Conservation (phyloP, 202 grass and related monocot genomes). For the Schoenoplectus tabernaemontani region DNA sequence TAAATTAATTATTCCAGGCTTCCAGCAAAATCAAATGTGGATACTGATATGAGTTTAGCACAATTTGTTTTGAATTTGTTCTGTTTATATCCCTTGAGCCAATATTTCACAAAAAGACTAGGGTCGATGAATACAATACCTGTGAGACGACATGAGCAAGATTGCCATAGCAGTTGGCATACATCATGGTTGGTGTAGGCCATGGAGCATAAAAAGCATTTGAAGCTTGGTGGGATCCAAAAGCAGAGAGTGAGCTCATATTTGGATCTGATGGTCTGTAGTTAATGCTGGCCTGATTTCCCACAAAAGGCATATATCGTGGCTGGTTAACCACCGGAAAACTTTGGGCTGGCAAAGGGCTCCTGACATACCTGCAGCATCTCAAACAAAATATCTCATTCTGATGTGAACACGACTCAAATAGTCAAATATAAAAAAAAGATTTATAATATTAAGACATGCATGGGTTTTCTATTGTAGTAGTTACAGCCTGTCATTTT, state of each 20-base stretch:
- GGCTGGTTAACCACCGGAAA: slow-evolving; percentile 29
- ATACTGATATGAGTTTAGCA: background rate
- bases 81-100: background rate
- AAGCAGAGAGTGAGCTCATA: slow-evolving; percentile 34
- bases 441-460: background rate
- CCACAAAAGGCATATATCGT: slow-evolving; percentile 57
- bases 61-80: no score
- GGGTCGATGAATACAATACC: slow-evolving; percentile 30
- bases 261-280: slow-evolving; percentile 51
- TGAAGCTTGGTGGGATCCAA: slow-evolving; percentile 35
- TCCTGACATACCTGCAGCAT: slow-evolving; percentile 68
- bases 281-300: slow-evolving; percentile 63
- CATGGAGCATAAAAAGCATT: slow-evolving; percentile 71
- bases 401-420: background rate
- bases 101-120: slow-evolving; percentile 13
- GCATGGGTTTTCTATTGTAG: no score
- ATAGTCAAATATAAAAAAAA: background rate
- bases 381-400: background rate
- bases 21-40: no score
- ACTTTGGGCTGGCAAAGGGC: slow-evolving; percentile 33
- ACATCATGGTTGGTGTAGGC: slow-evolving; percentile 56
- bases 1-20: background rate
- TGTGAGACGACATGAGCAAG: slow-evolving; percentile 54
- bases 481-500: background rate
- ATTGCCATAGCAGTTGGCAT: slow-evolving; percentile 75